Evolutionary conservation across 768 basidiomycete species (phyloP).

Genomic region (Collybia sp.): DNA sequence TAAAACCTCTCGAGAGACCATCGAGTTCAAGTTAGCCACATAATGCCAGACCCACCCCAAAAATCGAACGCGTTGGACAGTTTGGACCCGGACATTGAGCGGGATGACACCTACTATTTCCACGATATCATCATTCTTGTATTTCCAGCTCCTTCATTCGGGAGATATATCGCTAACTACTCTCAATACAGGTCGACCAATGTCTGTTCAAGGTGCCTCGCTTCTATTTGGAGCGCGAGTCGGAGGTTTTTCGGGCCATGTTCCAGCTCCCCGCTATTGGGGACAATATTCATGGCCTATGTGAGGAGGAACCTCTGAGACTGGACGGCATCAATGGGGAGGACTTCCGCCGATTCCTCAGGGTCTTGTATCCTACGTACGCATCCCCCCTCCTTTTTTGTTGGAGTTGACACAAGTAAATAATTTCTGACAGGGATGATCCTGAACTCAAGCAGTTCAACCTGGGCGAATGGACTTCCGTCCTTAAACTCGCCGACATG

Average conservation of each 20-base stretch:
- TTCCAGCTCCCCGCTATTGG: conserved; percentile 16
- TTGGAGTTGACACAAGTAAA: too few relatives aligned
- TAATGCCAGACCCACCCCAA: too few relatives aligned
- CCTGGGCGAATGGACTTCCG: conserved; percentile 20
- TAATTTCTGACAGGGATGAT: too few relatives aligned
- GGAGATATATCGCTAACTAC: too few relatives aligned
- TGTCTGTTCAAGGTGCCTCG: conserved; percentile 22
- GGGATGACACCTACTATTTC: too few relatives aligned
- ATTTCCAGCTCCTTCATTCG: too few relatives aligned
- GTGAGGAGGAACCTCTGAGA: conserved; percentile 17
- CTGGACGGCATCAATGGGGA: conserved; percentile 14
- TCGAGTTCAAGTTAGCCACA: too few relatives aligned
- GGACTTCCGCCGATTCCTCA: conserved; percentile 20
- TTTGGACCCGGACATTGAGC: too few relatives aligned
- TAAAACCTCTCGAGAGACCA: too few relatives aligned
- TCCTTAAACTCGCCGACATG: conserved; percentile 23
- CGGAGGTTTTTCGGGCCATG: conserved; percentile 18
- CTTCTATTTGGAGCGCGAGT: conserved; percentile 16
- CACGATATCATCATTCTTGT: too few relatives aligned
- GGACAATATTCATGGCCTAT: conserved; percentile 12
- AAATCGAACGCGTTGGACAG: too few relatives aligned
- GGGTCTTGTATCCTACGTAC: conserved; percentile 20
- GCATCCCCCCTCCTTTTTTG: neutral
- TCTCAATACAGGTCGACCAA: conserved; percentile 17
- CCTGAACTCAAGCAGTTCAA: neutral